Evolutionary conservation across 768 basidiomycete genomes (phyloP), one percentile per base, ranked within the genome.

Genomic region (Mycena metata): DNA sequence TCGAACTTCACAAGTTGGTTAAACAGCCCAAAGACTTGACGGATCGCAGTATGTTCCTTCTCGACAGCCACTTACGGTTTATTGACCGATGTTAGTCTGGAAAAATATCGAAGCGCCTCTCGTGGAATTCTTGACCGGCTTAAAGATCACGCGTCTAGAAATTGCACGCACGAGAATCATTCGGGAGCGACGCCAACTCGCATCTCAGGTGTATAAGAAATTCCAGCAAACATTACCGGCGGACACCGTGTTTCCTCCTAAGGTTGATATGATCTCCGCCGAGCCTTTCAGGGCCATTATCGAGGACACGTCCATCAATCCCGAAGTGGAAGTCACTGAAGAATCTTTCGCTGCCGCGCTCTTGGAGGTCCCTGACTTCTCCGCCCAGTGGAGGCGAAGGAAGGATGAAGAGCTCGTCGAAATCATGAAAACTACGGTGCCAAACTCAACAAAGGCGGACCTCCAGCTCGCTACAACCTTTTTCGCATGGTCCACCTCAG

Each of bases 1-100:
- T 69, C 23, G 13, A 24, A 9, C 15, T 2, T 2, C 67, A 69
- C 52, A 69, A 63, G 47, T 45, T 69, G 23, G 67, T 69, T 12
- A 64, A 12, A 19, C 67, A 69, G 26, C 67, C 67, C 33, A 69
- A 64, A 56, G 49, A 52, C 42, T 21, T 69, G 24, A 69, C 67
- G 36, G 51, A 69, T 42, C 67, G 67, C 12, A 69, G 61, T 69
- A 49, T 3, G 67, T 64, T 39, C 11, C 10, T 23, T 39, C 4
- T 7, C 16, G 9, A 12, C 3, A 11, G 7, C 17, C 21, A 19
- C 49, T 9, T 12, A 2, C 11, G 15, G 21, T 57, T 43, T 13
- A 45, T 36, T 61, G 11, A 57, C n/a, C 9, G 33, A 46, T 35
- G 1, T 52, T n/a, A 69, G 67, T 69, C 17, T 69, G 67, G 67